A percentile compares a stretch with the other conserved stretches of the same genome.
Evolutionary conservation across 2,329 filamentous ascomycete species (phyloP).

Genomic region (Pezicula carpinea): DNA sequence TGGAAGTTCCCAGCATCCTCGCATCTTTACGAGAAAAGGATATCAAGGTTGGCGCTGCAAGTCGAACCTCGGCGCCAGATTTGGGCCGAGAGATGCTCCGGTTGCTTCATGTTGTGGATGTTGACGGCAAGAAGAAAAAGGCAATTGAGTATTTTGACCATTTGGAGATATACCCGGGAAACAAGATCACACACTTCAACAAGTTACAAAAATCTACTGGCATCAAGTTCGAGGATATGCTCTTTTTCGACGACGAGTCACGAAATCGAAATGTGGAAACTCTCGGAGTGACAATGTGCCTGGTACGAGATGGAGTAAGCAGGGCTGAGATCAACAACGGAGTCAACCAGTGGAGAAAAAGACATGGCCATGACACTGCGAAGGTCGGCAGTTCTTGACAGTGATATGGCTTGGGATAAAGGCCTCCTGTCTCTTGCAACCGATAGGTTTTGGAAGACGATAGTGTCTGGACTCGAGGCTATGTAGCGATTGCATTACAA

Average conservation of each 20-base stretch:
- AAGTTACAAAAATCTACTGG: conserved; percentile 66
- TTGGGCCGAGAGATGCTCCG: conserved; percentile 77
- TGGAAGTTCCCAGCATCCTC: conserved; percentile 63
- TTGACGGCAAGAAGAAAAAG: conserved; percentile 28
- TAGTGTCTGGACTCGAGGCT: too few species aligned
- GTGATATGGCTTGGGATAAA: not conserved
- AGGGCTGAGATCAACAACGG: conserved; percentile 75
- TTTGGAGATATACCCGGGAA: conserved; percentile 67
- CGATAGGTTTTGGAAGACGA: too few species aligned
- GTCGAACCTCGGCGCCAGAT: conserved; percentile 73
- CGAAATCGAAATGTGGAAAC: conserved; percentile 77
- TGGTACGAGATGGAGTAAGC: conserved; percentile 75
- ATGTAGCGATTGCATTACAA: not conserved
- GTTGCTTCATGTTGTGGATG: conserved; percentile 54
- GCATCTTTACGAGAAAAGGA: conserved; percentile 42
- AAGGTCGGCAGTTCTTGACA: not conserved
- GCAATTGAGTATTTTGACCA: conserved; percentile 58
- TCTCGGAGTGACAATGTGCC: conserved; percentile 77
- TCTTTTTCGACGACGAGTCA: conserved; percentile 93
- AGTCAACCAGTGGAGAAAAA: conserved; percentile 74
- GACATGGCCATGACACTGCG: conserved; percentile 29
- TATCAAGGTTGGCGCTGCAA: conserved; percentile 66
- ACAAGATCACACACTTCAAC: conserved; percentile 82
- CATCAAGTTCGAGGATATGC: conserved; percentile 74
- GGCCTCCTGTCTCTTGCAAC: not conserved